Base-by-base conservation (phyloP, 176 grass and related monocot genomes). In the Carex littledalei region DNA sequence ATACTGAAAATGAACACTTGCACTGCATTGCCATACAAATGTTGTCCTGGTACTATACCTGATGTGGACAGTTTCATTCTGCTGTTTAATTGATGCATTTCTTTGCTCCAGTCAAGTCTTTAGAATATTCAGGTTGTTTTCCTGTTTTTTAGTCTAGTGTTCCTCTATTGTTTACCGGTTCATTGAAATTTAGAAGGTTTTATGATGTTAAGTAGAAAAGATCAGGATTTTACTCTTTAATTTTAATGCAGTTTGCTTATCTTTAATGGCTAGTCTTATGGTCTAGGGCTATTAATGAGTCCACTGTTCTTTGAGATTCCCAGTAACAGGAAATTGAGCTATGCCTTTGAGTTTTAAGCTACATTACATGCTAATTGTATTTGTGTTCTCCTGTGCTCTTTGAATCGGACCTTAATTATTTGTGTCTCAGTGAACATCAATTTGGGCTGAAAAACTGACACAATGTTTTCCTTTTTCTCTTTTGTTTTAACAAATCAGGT, bases 401-500 rank as follows among this genome's bases (percentile, higher is more conserved):
- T 20, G 12, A 81, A 20, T 47, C 2, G 37, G 32, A 43, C 32
- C 56, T 62, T 81, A 43, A 47, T 21, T 81, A 64, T 63, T 10
- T 10, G 24, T 43, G 55, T 64, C 55, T n/a, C 18, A 64, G 32
- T 35, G 24, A 81, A 47, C 13, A 20, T 39, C 11, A 49, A 24
- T 81, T 22, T 64, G 79, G 63, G 57, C 57, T 67, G 7, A 67
- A 54, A 12, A 54, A 67, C 41, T 83, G 41, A 83, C 49, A 9
- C 12, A 66, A 54, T 24, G 12, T 83, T 83, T 53, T 68, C 3
- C 16, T 67, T 54, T 67, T 79, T 69, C 41, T 41, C 0, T 86
- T 69, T 43, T 9, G 32, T 43, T 71, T 15, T n/a, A 56, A 31
- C 1, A 55, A 56, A 69, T 21, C 70, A 98, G 95, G 95, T 3